phyloP scores from a whole-genome alignment of 768 basidiomycete genomes.

The Pilatotrama ljubarskyi region DNA sequence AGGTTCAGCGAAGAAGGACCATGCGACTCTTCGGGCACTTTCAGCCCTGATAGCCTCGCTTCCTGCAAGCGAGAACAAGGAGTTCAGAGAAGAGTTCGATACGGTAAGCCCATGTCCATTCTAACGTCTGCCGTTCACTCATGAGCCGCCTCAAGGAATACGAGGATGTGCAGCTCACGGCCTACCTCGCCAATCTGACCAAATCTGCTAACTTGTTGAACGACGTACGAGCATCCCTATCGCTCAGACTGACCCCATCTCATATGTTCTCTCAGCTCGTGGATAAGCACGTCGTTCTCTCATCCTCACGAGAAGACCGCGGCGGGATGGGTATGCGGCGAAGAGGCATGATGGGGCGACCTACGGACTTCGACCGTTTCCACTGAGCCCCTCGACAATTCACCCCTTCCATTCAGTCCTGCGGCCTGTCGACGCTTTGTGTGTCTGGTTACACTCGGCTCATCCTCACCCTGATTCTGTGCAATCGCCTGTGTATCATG shows the following conservation, averaged over 20 bases:
- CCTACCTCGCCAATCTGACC: slow-evolving; percentile 83
- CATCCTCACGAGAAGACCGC: slow-evolving; percentile 60
- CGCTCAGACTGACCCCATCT: slow-evolving; percentile 16
- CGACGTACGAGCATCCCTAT: slow-evolving; percentile 61
- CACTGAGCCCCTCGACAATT: slow-evolving; percentile 34
- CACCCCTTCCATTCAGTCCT: neutral
- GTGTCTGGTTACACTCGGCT: neutral
- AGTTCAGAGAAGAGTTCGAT: slow-evolving; percentile 86
- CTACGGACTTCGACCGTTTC: slow-evolving; percentile 58
- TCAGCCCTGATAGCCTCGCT: slow-evolving; percentile 85
- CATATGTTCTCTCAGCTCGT: slow-evolving; percentile 49
- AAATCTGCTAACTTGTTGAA: slow-evolving; percentile 87
- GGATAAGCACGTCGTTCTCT: slow-evolving; percentile 70
- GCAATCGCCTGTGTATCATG: slow-evolving; percentile 6
- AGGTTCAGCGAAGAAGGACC: slow-evolving; percentile 79
- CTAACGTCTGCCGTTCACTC: neutral
- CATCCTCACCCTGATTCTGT: neutral
- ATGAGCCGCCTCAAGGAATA: slow-evolving; percentile 68
- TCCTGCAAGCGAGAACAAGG: slow-evolving; percentile 80
- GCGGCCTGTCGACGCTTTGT: neutral
- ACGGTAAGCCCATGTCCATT: slow-evolving; percentile 50
- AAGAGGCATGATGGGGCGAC: slow-evolving; percentile 45
- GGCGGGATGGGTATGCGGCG: slow-evolving; percentile 42
- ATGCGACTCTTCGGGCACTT: slow-evolving; percentile 79
- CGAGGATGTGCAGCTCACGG: slow-evolving; percentile 91